Base-by-base conservation (phyloP, 257 asterid genomes). In the Fraxinus pennsylvanica region DNA sequence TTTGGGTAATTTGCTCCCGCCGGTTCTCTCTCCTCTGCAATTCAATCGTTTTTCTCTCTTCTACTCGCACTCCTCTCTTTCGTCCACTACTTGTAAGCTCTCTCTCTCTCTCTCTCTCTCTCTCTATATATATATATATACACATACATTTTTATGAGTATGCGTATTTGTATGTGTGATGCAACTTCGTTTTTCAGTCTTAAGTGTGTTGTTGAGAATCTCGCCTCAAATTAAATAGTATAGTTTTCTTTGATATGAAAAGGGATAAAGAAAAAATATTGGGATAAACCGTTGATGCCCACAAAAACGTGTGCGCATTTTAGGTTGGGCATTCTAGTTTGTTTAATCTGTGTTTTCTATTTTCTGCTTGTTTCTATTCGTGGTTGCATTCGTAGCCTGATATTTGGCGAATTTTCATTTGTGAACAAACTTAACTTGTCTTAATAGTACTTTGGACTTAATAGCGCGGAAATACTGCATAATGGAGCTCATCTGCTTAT, bases 21-120 rank as follows among this genome's bases (percentile, higher is more conserved):
- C 80, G 82, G 83, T 72, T 71, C 75, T 74, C 50, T 73, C 76
- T 57, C 87, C 89, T 61, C 83, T 76, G 81, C 89, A 81, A 19
- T 35, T 86, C 79, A 66, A 72, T 68, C 87, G 87, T 59, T 76
- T 78, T 79, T 79, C 82, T 81, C 79, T 65, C 82, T 73, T 76
- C 82, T 81, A 19, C 25, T 15, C 63, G 43, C 72, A 21, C 69
- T 80, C 85, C 74, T 32, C 85, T 47, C 1, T 59, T 57, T 59
- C 74, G 61, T 73, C 84, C 79, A 30, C 80, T 19, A 29, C 13
- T 79, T 45, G 89, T 83, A 86, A 83, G 87, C 14, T 38, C 36
- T 38, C 68, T 30, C 73, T 21, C 68, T 17, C 38, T 35, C n/a
- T 14, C 9, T 33, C 36, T 33, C 35, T 32, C 4, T 32, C 35